A percentile compares a stretch with the other conserved stretches of the same genome.
Evolutionary conservation across 441 rosid genomes (phyloP).

Genomic region (Erodium texanum): DNA sequence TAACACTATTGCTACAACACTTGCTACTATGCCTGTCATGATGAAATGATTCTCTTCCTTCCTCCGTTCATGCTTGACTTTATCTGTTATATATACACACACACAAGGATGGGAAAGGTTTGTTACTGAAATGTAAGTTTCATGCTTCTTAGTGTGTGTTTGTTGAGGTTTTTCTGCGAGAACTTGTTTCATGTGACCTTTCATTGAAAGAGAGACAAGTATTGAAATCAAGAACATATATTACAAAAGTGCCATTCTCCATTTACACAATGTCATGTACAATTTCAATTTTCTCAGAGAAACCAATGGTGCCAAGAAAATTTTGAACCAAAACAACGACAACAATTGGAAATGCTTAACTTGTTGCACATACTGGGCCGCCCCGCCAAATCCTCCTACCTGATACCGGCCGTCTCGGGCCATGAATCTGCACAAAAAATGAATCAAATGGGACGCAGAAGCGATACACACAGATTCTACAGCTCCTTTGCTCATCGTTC

Average conservation of each 20-base stretch:
- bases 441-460: not conserved
- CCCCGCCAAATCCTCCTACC: not conserved
- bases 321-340: not conserved
- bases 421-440: conserved; percentile 4
- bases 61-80: too few relatives aligned
- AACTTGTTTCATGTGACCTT: too few relatives aligned
- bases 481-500: too few relatives aligned
- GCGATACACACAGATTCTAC: not conserved
- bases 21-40: not conserved
- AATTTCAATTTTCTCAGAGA: not conserved
- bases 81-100: too few relatives aligned
- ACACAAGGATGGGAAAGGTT: not conserved
- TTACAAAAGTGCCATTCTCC: conserved; percentile 1
- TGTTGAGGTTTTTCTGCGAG: not conserved
- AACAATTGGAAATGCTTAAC: too few relatives aligned
- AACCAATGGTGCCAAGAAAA: not conserved
- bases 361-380: not conserved
- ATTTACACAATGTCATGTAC: conserved; percentile 13
- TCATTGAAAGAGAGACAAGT: too few relatives aligned
- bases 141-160: not conserved
- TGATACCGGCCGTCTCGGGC: not conserved
- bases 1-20: not conserved
- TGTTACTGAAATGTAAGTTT: not conserved
- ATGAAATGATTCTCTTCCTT: too few relatives aligned
- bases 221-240: not conserved